Percentiles rank a stretch among this genome's conserved stretches.
phyloP scores from a whole-genome alignment of 257 asterid species.

The Solanum chilense region DNA sequence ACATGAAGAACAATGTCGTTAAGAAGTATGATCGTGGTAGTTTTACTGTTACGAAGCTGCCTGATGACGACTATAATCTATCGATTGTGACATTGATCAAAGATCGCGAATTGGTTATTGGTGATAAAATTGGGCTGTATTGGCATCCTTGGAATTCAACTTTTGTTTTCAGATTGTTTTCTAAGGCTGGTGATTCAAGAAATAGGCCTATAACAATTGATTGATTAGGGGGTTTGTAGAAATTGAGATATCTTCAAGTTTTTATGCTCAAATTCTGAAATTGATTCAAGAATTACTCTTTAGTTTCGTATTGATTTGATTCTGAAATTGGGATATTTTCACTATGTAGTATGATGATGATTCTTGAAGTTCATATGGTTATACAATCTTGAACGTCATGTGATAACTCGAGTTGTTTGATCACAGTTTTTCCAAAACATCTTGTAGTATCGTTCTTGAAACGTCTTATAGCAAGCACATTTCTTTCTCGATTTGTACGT shows the following conservation, averaged over 20 bases:
- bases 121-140: not conserved
- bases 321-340: not conserved
- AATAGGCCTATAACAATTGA: too few species aligned
- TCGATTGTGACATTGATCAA: not conserved
- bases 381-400: too few species aligned
- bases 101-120: not conserved
- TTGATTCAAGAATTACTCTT: not conserved
- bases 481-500: not conserved
- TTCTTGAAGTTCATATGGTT: too few species aligned
- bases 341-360: not conserved
- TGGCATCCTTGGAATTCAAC: not conserved
- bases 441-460: not conserved
- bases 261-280: too few species aligned
- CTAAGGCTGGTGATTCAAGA: not conserved
- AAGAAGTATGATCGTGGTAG: not conserved
- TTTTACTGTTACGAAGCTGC: not conserved
- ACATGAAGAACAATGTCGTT: not conserved
- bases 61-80: not conserved
- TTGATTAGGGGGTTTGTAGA: not conserved
- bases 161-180: not conserved
- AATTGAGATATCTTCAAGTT: not conserved
- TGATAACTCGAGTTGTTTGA: too few species aligned
- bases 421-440: too few species aligned
- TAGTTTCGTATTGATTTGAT: not conserved
- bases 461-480: not conserved